Evolutionary conservation across 2,329 filamentous ascomycete genomes (phyloP), one percentile per base, ranked within the genome.

Genomic region (Beauveria rudraprayagi): DNA sequence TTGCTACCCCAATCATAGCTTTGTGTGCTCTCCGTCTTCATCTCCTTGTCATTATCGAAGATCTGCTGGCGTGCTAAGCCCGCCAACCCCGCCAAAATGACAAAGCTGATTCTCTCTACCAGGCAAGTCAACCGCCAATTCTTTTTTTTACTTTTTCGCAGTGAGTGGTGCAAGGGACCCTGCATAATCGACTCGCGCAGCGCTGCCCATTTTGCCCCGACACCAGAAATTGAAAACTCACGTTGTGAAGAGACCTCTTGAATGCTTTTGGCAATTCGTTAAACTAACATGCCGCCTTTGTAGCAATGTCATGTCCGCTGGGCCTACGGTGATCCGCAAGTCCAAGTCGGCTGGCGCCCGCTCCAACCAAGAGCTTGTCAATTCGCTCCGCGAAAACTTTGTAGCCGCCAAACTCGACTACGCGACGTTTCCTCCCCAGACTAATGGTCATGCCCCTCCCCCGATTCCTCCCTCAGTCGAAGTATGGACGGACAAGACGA

Each of bases 291-390:
- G 52, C 40, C 2, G 10, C 22, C 22, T 30, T 17, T 26, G 24
- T 67, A 85, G 83, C 70, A 97, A 96, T 78, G 89, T 96, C 72
- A 91, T 96, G 82, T 88, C 88, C 68, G 87, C 85, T 65, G 90
- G 90, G 61, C 89, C 90, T 61, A 91, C 91, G 54, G 88, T 96
- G 65, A 88, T 96, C 73, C 87, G 91, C 64, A 90, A 90, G 69
- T 85, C 88, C 17, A 60, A 60, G 57, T 83, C 87, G 63, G 84
- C 85, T 66, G 64, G 65, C 43, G 87, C 87, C 71, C 91, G 92
- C 72, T 97, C 93, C 60, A 97, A 97, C 72, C 87, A 92, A 68
- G 94, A 99, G 75, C 84, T 99, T 67, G 89, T 92, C 65, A 92
- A 91, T 70, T 91, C 92, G 3, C 83, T 99, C 19, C 89, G 90